A percentile compares a stretch with the other conserved stretches of the same genome.
Conservation (phyloP, 106 monocot species). For the Dendrobium officinale region DNA sequence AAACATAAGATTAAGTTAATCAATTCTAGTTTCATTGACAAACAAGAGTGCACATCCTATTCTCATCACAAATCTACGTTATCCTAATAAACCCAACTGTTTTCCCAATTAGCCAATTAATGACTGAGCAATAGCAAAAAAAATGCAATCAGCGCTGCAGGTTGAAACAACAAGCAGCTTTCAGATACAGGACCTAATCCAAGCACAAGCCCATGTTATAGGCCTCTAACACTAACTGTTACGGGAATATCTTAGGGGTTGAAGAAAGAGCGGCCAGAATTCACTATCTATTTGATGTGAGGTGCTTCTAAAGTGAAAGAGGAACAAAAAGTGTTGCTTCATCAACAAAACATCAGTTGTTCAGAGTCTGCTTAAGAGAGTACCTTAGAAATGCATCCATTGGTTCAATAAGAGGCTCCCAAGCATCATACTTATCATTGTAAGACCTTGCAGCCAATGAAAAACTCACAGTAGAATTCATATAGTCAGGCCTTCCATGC, state of each 20-base stretch:
- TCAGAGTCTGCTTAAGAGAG: not conserved
- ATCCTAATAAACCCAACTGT: no score
- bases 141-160: not conserved
- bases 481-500: slow-evolving; percentile 55
- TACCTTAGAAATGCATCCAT: slow-evolving; percentile 89
- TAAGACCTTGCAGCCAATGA: slow-evolving; percentile 81
- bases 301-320: no score
- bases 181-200: not conserved
- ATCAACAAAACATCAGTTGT: not conserved
- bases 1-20: no score
- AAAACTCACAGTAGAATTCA: slow-evolving; percentile 68
- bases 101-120: no score
- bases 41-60: no score
- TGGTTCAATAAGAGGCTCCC: slow-evolving; percentile 96
- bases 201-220: not conserved
- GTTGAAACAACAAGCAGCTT: not conserved
- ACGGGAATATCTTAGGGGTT: not conserved
- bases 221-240: not conserved
- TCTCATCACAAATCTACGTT: no score
- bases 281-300: not conserved
- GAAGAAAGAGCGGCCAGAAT: not conserved
- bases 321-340: not conserved
- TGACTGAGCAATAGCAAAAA: not conserved
- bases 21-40: no score
- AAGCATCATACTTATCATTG: slow-evolving; percentile 95